These are phyloP conservation scores for Trichoderma afroharzianum DNA, from an alignment of 2,329 filamentous ascomycete species.

Conservation along the genomic window DNA sequence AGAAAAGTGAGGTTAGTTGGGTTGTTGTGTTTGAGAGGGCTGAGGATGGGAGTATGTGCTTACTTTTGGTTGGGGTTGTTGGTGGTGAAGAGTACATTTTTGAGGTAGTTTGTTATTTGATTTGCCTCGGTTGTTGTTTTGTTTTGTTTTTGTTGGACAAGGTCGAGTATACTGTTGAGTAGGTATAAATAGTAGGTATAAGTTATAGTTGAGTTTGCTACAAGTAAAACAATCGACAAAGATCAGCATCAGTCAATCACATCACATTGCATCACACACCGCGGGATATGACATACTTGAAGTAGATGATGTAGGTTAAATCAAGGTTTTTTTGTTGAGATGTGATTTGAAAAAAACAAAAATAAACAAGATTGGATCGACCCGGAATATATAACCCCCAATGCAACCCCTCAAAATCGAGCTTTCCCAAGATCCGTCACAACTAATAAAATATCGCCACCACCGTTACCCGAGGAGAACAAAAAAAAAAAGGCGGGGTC, in stretches of 20 bases:
- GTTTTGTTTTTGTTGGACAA: background rate
- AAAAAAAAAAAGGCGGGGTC: background rate
- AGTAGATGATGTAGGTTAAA: too few relatives aligned
- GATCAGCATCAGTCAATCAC: too few relatives aligned
- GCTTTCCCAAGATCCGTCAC: background rate
- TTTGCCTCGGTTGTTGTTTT: background rate
- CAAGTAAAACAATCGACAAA: too few relatives aligned
- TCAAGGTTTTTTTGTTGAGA: too few relatives aligned
- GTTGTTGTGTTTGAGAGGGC: background rate
- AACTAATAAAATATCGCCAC: too few relatives aligned
- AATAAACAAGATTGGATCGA: background rate
- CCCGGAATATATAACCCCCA: background rate
- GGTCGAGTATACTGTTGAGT: too few relatives aligned
- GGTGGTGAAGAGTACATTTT: conserved; percentile 9
- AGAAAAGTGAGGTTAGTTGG: background rate
- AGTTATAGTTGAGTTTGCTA: background rate
- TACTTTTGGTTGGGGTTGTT: background rate
- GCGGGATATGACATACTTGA: too few relatives aligned
- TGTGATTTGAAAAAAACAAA: too few relatives aligned
- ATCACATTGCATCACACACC: too few relatives aligned
- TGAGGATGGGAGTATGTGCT: background rate
- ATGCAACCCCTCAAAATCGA: background rate
- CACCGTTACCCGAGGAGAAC: background rate
- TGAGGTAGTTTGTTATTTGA: background rate
- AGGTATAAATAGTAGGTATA: background rate